Percentiles rank a stretch among this genome's conserved stretches.
phyloP scores from a whole-genome alignment of 1,139 yeast species.

The Meyerozyma smithsonii region DNA sequence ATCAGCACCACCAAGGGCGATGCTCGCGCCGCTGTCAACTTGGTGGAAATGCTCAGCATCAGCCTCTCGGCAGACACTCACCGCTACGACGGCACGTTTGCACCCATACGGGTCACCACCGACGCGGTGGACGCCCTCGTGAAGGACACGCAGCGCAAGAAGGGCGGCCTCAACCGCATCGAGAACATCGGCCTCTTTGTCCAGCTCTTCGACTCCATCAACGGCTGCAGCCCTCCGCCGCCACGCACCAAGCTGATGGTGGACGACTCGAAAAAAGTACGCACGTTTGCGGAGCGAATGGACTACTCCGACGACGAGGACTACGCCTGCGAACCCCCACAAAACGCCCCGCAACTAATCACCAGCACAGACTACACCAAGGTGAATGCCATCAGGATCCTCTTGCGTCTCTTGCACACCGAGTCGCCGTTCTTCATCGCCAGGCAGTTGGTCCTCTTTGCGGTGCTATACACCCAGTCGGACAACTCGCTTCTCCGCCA shows the following conservation, averaged over 20 bases:
- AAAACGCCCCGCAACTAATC: background rate
- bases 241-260: background rate
- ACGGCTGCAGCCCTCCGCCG: background rate
- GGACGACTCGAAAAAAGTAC: background rate
- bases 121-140: background rate
- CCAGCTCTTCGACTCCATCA: background rate
- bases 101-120: background rate
- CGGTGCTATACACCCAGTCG: slow-evolving; percentile 14
- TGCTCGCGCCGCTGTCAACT: slow-evolving; percentile 28
- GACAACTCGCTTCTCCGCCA: slow-evolving; percentile 4
- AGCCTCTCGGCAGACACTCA: slow-evolving; percentile 5
- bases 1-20: slow-evolving; percentile 25
- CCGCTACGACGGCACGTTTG: background rate
- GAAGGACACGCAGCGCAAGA: background rate
- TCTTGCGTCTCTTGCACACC: slow-evolving; percentile 12
- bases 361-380: slow-evolving; percentile 2
- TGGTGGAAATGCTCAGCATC: slow-evolving; percentile 26
- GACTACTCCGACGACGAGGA: background rate
- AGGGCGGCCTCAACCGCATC: background rate
- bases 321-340: background rate
- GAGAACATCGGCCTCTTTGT: background rate
- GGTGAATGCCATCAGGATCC: background rate
- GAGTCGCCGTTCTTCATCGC: slow-evolving; percentile 25
- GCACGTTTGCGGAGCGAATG: background rate
- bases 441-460: slow-evolving; percentile 24